Percentiles rank a stretch among this genome's conserved stretches.
Evolutionary conservation across 495 filamentous ascomycete species (phyloP).

Genomic region (Xeromyces bisporus): DNA sequence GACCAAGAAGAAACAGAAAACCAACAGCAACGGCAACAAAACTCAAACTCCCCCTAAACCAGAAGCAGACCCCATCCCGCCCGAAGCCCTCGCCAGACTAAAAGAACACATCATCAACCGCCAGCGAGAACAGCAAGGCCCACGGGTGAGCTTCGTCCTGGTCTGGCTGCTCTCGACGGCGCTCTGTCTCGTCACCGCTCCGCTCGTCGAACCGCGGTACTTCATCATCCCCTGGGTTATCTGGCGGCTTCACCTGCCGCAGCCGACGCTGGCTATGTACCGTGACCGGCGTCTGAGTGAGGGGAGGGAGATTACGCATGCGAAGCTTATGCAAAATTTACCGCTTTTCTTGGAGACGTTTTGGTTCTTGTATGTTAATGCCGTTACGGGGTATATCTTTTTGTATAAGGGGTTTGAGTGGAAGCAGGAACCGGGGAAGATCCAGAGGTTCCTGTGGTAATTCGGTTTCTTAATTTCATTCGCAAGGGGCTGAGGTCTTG

Average conservation of each 20-base stretch:
- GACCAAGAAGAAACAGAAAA: slow-evolving; percentile 10
- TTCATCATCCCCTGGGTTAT: slow-evolving; percentile 92
- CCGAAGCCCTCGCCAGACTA: slow-evolving; percentile 18
- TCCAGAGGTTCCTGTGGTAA: slow-evolving; percentile 93
- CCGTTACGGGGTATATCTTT: slow-evolving; percentile 64
- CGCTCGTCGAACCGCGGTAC: slow-evolving; percentile 86
- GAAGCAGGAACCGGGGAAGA: slow-evolving; percentile 56
- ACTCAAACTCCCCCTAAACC: slow-evolving; percentile 5
- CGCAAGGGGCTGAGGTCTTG: neutral
- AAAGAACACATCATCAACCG: slow-evolving; percentile 20
- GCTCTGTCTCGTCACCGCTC: slow-evolving; percentile 68
- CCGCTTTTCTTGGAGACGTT: slow-evolving; percentile 51
- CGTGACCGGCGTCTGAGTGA: slow-evolving; percentile 8
- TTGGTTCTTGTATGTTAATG: slow-evolving; percentile 64
- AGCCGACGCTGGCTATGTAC: slow-evolving; percentile 18
- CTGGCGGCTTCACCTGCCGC: slow-evolving; percentile 61
- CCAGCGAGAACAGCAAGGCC: slow-evolving; percentile 14
- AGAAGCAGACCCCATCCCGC: slow-evolving; percentile 11
- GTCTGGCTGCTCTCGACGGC: slow-evolving; percentile 57
- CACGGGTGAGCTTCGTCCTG: slow-evolving; percentile 36
- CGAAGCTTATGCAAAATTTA: slow-evolving; percentile 16
- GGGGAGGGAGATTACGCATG: slow-evolving; percentile 13
- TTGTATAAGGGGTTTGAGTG: slow-evolving; percentile 65
- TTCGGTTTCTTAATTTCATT: neutral
- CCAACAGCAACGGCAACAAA: slow-evolving; percentile 10